phyloP scores from a whole-genome alignment of 805 yeast species.

The Zygosaccharomyces lentus region DNA sequence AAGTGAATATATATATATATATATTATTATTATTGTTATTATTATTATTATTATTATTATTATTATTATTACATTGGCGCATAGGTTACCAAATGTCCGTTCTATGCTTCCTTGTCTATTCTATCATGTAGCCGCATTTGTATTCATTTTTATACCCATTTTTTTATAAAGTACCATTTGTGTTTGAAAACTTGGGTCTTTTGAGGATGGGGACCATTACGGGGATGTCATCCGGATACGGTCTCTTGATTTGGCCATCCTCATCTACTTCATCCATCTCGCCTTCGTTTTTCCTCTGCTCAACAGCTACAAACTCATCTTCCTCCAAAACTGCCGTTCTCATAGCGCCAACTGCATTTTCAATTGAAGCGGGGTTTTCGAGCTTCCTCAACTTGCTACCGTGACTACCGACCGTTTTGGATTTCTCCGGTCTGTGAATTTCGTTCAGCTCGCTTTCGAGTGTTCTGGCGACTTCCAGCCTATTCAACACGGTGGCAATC shows the following conservation, averaged over 20 bases:
- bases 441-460: conserved; percentile 28
- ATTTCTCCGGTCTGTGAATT: conserved; percentile 9
- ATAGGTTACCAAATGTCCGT: background rate
- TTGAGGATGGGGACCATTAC: conserved; percentile 11
- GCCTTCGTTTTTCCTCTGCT: background rate
- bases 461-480: conserved; percentile 28
- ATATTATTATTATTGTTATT: background rate
- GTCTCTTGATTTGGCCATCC: conserved; percentile 10
- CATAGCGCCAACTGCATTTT: background rate
- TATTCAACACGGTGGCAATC: conserved; percentile 26
- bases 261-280: conserved; percentile 10
- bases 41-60: background rate
- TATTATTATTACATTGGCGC: background rate
- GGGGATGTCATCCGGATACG: conserved; percentile 16
- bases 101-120: conserved; percentile 1
- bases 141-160: background rate
- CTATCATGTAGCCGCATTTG: conserved; percentile 1
- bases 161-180: conserved; percentile 7
- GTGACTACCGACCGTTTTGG: background rate
- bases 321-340: background rate
- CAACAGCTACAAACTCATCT: background rate
- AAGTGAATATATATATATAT: conserved; percentile 5
- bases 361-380: background rate
- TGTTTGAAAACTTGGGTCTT: conserved; percentile 7
- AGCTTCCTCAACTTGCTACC: background rate